Evolutionary conservation across 495 filamentous ascomycete species (phyloP).

Genomic region (Aspergillus homomorphus): DNA sequence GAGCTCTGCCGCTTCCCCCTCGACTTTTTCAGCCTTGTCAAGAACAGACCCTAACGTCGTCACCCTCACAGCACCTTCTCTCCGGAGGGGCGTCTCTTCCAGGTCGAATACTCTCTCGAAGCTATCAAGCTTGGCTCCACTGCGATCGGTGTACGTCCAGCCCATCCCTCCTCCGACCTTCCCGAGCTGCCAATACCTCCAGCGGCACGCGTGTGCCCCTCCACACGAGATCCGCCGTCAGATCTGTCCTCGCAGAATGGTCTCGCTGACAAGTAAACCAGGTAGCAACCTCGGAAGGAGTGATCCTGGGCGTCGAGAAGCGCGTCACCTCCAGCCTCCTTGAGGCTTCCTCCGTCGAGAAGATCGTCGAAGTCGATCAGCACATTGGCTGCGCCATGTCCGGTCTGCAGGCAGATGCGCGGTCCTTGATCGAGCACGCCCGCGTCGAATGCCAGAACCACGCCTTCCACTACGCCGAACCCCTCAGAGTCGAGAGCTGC

Average conservation of each 20-base stretch:
- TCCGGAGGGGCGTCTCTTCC: conserved; percentile 98
- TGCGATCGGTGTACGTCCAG: conserved; percentile 77
- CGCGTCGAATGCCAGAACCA: conserved; percentile 97
- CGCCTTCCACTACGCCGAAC: conserved; percentile 94
- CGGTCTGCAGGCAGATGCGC: conserved; percentile 92
- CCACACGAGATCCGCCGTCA: not conserved
- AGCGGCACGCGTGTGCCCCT: not conserved
- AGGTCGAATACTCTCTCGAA: conserved; percentile 99
- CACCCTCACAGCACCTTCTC: conserved; percentile 85
- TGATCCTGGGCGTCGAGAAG: conserved; percentile 97
- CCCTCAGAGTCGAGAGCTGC: conserved; percentile 90
- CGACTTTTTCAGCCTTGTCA: not conserved
- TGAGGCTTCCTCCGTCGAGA: conserved; percentile 95
- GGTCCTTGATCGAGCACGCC: conserved; percentile 95
- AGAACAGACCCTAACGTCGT: conserved; percentile 26
- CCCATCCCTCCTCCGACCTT: conserved; percentile 1
- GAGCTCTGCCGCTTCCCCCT: conserved; percentile 22
- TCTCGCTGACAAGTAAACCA: conserved; percentile 31
- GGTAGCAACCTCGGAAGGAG: conserved; percentile 89
- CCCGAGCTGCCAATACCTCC: not conserved
- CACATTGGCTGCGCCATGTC: conserved; percentile 99
- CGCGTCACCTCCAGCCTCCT: conserved; percentile 96
- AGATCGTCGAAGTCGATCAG: conserved; percentile 98
- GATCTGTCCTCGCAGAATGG: too few relatives aligned
- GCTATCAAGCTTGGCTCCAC: conserved; percentile 99